phyloP scores from a whole-genome alignment of 2,329 filamentous ascomycete genomes.

The Eurotiales sp. region DNA sequence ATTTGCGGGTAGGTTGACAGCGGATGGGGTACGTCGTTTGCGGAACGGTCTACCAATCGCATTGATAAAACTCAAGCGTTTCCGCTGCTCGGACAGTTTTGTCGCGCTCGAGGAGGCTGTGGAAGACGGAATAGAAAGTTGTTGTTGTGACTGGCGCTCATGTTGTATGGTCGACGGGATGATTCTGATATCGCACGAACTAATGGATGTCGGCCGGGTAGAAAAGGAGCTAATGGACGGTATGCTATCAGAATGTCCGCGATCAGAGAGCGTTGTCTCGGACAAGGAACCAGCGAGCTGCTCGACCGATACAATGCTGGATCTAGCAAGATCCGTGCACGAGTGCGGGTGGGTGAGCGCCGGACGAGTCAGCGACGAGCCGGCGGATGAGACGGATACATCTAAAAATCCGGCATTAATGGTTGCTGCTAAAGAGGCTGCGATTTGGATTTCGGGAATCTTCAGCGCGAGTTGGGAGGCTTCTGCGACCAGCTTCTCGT shows the following conservation, averaged over 20 bases:
- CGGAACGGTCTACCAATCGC: slow-evolving; percentile 36
- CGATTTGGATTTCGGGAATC: slow-evolving; percentile 28
- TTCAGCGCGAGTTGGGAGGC: slow-evolving; percentile 36
- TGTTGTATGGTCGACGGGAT: slow-evolving; percentile 8
- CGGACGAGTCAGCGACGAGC: slow-evolving; percentile 22
- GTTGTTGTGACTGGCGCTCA: slow-evolving; percentile 2
- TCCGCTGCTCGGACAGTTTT: slow-evolving; percentile 25
- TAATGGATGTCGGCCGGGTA: slow-evolving; percentile 38
- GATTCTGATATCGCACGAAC: slow-evolving; percentile 31
- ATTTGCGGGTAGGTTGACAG: slow-evolving; percentile 25
- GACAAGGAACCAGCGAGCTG: slow-evolving; percentile 30
- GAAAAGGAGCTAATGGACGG: slow-evolving; percentile 37
- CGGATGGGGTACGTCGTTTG: slow-evolving; percentile 29
- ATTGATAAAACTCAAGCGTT: slow-evolving; percentile 29
- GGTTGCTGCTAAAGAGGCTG: slow-evolving; percentile 34
- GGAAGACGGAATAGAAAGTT: neutral
- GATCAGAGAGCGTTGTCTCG: slow-evolving; percentile 29
- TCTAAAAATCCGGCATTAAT: slow-evolving; percentile 33
- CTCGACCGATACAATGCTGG: slow-evolving; percentile 26
- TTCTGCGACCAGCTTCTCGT: slow-evolving; percentile 35
- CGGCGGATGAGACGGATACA: slow-evolving; percentile 19
- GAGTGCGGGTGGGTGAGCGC: slow-evolving; percentile 29
- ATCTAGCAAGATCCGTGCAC: slow-evolving; percentile 24
- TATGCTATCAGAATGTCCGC: slow-evolving; percentile 28
- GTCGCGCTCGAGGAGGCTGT: slow-evolving; percentile 24